Evolutionary conservation across 495 filamentous ascomycete genomes (phyloP).

Genomic region (Trichoderma virens): DNA sequence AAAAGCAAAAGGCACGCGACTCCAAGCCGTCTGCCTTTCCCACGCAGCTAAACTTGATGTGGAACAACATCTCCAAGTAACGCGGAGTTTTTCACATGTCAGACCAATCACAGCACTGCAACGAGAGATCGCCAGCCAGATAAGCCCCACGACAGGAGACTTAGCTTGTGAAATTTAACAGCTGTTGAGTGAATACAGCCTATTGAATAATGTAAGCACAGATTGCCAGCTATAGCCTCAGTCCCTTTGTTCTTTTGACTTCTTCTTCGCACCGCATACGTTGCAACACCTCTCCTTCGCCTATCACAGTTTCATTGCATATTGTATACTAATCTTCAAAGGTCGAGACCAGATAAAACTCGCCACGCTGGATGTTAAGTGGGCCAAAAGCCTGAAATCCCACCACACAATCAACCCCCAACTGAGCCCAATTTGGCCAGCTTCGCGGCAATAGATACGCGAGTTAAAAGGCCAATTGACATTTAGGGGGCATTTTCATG

Average conservation of each 20-base stretch:
- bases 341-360: neutral
- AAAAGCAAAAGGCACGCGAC: slow-evolving; percentile 4
- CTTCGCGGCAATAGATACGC: neutral
- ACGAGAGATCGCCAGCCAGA: neutral
- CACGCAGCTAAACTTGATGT: neutral
- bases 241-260: neutral
- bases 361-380: neutral
- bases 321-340: too few species aligned
- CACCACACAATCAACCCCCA: neutral
- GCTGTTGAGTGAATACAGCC: neutral
- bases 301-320: too few species aligned
- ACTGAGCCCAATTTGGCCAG: neutral
- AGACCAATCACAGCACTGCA: neutral
- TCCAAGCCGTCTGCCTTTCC: neutral
- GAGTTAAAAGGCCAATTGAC: neutral
- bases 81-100: neutral
- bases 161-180: neutral
- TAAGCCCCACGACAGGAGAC: neutral
- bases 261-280: neutral
- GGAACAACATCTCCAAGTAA: neutral
- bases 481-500: neutral
- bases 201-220: neutral
- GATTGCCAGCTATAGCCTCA: slow-evolving; percentile 1
- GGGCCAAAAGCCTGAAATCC: neutral
- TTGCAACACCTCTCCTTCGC: too few species aligned